A percentile compares a stretch with the other conserved stretches of the same genome.
Evolutionary conservation across 2,329 filamentous ascomycete genomes (phyloP).

Genomic region (Microsporum ferrugineum): DNA sequence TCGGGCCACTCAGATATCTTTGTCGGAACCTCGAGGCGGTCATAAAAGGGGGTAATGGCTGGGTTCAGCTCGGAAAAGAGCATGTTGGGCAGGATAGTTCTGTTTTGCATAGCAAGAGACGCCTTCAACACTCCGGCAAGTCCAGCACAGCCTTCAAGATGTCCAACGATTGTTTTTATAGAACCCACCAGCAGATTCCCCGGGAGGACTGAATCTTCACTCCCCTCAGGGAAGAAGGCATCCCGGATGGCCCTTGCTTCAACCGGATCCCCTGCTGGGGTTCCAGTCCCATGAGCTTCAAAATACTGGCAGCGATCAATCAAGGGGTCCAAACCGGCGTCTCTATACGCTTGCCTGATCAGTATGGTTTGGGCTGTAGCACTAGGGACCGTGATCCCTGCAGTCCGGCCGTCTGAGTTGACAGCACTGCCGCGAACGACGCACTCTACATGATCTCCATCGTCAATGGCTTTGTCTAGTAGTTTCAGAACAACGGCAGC

Average conservation of each 20-base stretch:
- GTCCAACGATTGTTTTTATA: conserved; percentile 21
- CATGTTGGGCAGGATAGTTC: conserved; percentile 21
- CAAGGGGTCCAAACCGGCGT: conserved; percentile 17
- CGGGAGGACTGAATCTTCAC: neutral
- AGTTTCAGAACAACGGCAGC: conserved; percentile 24
- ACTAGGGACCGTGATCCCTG: conserved; percentile 17
- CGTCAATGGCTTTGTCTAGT: conserved; percentile 22
- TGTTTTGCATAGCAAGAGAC: conserved; percentile 19
- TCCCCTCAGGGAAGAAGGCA: conserved; percentile 7
- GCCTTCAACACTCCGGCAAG: conserved; percentile 21
- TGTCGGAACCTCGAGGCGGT: conserved; percentile 15
- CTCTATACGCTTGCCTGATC: conserved; percentile 24
- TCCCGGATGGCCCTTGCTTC: conserved; percentile 14
- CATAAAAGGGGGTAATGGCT: conserved; percentile 12
- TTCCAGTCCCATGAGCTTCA: conserved; percentile 29
- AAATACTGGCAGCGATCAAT: neutral
- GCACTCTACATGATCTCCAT: conserved; percentile 25
- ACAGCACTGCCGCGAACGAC: conserved; percentile 23
- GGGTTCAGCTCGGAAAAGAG: conserved; percentile 21
- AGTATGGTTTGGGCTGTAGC: conserved; percentile 17
- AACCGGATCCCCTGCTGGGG: conserved; percentile 20
- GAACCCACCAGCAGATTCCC: conserved; percentile 17
- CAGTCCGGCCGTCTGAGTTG: conserved; percentile 22
- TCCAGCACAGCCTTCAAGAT: conserved; percentile 20
- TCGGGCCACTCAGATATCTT: conserved; percentile 21